Evolutionary conservation across 176 grass and related monocot species (phyloP).

Genomic region (Bolboschoenus planiculmis): DNA sequence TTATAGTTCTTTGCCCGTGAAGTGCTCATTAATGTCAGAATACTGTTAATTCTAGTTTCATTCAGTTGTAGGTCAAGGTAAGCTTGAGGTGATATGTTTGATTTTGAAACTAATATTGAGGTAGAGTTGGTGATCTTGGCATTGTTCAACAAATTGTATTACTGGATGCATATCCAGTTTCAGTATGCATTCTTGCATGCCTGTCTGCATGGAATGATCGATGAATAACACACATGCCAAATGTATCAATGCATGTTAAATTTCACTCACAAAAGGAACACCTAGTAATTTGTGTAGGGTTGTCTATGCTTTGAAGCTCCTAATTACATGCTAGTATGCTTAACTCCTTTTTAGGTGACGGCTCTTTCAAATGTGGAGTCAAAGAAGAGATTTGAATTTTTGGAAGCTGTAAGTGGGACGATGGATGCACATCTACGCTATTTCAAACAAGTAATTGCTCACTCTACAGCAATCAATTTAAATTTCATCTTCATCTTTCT

Average conservation of each 20-base stretch:
- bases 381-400: conserved; percentile 99
- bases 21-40: not conserved
- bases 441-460: conserved; percentile 90
- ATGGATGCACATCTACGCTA: conserved; percentile 99
- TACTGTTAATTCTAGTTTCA: not conserved
- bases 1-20: not conserved
- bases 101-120: not conserved
- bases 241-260: not conserved
- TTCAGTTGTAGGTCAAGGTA: not conserved
- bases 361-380: conserved; percentile 96
- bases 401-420: conserved; percentile 97
- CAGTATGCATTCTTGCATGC: not conserved
- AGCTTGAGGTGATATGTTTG: not conserved
- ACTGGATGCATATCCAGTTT: not conserved
- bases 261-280: not conserved
- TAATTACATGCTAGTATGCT: not conserved
- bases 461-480: conserved; percentile 16
- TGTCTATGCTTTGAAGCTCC: not conserved
- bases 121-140: not conserved
- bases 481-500: not conserved
- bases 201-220: not conserved
- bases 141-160: not conserved
- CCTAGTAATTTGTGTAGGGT: not conserved
- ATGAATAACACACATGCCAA: not conserved
- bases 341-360: conserved; percentile 51